Percentiles rank a stretch among this genome's conserved stretches.
Conservation (phyloP, 176 grass and related monocot species). For the Cenchrus fungigraminus region DNA sequence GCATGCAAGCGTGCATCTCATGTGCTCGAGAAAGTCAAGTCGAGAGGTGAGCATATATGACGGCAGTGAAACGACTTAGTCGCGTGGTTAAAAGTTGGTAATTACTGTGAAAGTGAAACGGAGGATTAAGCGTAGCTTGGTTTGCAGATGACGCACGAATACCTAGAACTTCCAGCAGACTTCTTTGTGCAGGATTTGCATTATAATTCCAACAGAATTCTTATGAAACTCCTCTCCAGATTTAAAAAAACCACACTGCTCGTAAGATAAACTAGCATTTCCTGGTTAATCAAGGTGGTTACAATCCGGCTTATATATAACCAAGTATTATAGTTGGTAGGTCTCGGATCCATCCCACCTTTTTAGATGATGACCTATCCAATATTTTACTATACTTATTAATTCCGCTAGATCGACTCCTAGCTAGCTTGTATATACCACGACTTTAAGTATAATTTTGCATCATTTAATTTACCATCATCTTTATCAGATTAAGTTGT, state of each 20-base stretch:
- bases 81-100: background rate
- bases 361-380: background rate
- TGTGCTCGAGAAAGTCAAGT: background rate
- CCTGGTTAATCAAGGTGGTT: background rate
- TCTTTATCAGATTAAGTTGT: no score
- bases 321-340: background rate
- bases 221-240: background rate
- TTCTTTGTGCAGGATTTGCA: background rate
- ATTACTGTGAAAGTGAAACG: slow-evolving; percentile 29
- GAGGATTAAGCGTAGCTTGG: background rate
- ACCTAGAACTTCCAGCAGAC: background rate
- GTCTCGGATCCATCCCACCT: background rate
- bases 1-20: slow-evolving; percentile 1
- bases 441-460: no score
- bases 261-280: background rate
- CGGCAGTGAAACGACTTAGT: background rate
- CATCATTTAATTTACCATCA: no score
- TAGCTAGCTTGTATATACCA: no score
- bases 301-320: background rate
- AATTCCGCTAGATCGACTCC: no score
- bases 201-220: background rate
- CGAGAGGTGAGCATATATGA: background rate
- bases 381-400: background rate
- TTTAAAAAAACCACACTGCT: background rate
- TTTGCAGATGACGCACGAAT: background rate